Percentiles rank a stretch among this genome's conserved stretches.
phyloP scores from a whole-genome alignment of 2,329 filamentous ascomycete species.

The Sclerotinia minor region DNA sequence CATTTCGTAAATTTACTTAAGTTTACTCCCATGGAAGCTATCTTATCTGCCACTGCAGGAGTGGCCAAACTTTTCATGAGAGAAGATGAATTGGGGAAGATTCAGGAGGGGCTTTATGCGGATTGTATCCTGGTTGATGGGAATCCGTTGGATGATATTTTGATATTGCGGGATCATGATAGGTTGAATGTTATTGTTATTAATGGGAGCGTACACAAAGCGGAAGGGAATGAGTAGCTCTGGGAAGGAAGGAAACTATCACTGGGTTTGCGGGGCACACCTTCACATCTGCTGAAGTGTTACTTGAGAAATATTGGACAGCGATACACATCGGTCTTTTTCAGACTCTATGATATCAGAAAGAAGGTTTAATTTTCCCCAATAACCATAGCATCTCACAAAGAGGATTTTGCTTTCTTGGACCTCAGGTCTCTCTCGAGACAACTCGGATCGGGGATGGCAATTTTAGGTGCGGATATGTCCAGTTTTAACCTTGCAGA shows the following conservation, averaged over 20 bases:
- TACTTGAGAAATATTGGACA: no score
- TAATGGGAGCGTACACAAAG: not conserved
- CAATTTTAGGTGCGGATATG: not conserved
- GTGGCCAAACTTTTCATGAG: constrained; percentile 7
- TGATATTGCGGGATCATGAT: not conserved
- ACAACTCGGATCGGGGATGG: rapidly evolving
- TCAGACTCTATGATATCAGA: no score
- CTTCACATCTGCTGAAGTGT: no score
- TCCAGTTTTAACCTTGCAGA: not conserved
- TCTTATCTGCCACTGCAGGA: constrained; percentile 45
- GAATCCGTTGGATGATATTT: not conserved
- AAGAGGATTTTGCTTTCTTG: not conserved
- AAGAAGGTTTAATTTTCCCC: no score
- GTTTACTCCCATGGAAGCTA: constrained; percentile 47
- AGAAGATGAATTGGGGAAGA: not conserved
- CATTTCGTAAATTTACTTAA: constrained; percentile 48
- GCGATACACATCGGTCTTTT: no score
- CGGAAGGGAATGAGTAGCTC: not conserved
- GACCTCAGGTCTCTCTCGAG: not conserved
- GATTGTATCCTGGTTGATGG: not conserved
- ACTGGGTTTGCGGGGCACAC: no score
- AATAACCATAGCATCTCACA: not conserved
- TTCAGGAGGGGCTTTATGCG: not conserved
- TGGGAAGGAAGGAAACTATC: no score
- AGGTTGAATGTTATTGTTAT: constrained; percentile 2